Base-by-base conservation (phyloP, 2,329 filamentous ascomycete genomes). In the Aspergillus arachidicola region DNA sequence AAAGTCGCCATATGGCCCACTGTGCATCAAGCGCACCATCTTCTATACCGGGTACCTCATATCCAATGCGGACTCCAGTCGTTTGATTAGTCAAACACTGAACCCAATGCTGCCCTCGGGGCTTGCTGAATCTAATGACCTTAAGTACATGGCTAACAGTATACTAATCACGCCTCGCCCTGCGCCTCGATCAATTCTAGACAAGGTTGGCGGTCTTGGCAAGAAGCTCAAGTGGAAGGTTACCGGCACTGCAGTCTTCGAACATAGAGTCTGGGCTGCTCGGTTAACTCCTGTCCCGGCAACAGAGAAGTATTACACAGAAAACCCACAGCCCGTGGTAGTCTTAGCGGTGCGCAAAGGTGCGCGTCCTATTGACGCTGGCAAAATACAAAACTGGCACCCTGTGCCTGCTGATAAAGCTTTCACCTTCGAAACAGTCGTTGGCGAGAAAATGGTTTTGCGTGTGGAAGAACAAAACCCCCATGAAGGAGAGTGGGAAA, bases 31-130 rank as follows among this genome's bases (percentile, higher is more conserved):
- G 77, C 94, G 94, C 75, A 92, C 89, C 1, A 90, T 97, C 57
- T 93, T 93, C 78, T 97, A 94, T 79, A 97, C 95, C 1, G 93
- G 92, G 57, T 98, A 99, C 78, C 87, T 96, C 78, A 89, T 99
- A 68, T 84, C 84, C 46, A 83, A 87, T 55, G 82, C 86, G 30
- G 92, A 95, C 75, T 90, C 89, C 2, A 86, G 91, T 72, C 87
- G 86, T 60, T 83, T 98, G 43, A 85, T 91, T 61, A 85, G 86
- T 6, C 71, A 76, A 57, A 84, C 96, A 53, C 68, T 81, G 64
- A 74, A 72, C n/a, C 87, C 89, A 34, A 78, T 87, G 58, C 81
- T 92, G 23, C 89, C 90, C 4, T 73, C 82, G 4, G 84, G 85
- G 62, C 80, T 88, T 59, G 83, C 87, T 32, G 88, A 91, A 56